Percentiles rank a stretch among this genome's conserved stretches.
These are phyloP conservation scores for Macrolepiota dolichaula DNA, from an alignment of 768 basidiomycete species.

Conservation along the genomic window DNA sequence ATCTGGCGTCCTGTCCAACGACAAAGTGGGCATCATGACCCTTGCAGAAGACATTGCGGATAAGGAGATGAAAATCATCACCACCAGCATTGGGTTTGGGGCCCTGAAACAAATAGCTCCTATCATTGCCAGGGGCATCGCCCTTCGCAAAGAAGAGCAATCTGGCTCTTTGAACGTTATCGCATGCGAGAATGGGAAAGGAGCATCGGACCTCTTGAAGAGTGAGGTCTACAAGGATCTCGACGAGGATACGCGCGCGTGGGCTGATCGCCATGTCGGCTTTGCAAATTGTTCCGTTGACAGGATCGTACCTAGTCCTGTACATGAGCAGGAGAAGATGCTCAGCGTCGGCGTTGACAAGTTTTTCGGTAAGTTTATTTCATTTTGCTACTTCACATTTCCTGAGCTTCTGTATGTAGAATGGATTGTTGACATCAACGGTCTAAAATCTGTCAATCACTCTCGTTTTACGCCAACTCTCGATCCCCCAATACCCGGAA, in stretches of 20 bases:
- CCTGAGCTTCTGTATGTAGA: background rate
- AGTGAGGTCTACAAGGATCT: slow-evolving; percentile 1
- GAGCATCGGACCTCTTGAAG: background rate
- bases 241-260: background rate
- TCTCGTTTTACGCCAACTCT: background rate
- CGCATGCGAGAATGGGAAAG: slow-evolving; percentile 9
- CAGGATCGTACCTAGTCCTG: slow-evolving; percentile 4
- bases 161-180: slow-evolving; percentile 7
- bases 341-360: slow-evolving; percentile 8
- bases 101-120: slow-evolving; percentile 7
- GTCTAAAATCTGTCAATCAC: slow-evolving; percentile 1
- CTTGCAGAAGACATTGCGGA: slow-evolving; percentile 8
- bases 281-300: slow-evolving; percentile 11
- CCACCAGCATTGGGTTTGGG: slow-evolving; percentile 8
- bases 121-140: slow-evolving; percentile 8
- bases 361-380: slow-evolving; percentile 4
- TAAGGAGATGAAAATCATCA: slow-evolving; percentile 9
- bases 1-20: slow-evolving; percentile 7
- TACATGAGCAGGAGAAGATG: background rate
- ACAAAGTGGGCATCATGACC: slow-evolving; percentile 7
- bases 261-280: slow-evolving; percentile 7
- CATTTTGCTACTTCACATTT: background rate
- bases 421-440: slow-evolving; percentile 8
- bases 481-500: background rate
- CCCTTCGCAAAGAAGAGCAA: background rate